phyloP scores from a whole-genome alignment of 805 yeast species.

The Teunomyces pallodes region DNA sequence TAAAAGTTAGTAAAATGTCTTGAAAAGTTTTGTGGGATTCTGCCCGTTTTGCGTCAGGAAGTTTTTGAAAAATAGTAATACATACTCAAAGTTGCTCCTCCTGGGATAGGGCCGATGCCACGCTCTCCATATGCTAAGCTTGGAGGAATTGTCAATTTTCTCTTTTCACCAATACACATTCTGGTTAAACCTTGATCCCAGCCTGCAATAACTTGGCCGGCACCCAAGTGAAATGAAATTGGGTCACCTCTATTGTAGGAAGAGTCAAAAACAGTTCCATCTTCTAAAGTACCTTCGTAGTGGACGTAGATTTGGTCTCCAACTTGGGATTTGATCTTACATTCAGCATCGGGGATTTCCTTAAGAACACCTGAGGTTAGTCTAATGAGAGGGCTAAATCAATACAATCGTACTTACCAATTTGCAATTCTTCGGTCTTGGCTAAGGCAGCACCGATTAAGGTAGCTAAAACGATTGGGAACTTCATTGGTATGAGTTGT shows the following conservation, averaged over 20 bases:
- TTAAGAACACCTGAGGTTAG: constrained; percentile 17
- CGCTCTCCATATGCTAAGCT: constrained; percentile 71
- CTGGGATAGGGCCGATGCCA: constrained; percentile 78
- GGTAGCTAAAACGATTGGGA: constrained; percentile 1
- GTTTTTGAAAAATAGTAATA: constrained; percentile 5
- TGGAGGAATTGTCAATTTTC: constrained; percentile 78
- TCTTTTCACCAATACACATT: constrained; percentile 87
- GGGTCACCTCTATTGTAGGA: constrained; percentile 66
- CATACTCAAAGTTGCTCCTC: constrained; percentile 61
- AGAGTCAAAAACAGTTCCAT: constrained; percentile 74
- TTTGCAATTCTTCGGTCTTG: constrained; percentile 17
- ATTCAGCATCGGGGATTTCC: constrained; percentile 48
- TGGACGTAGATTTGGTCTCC: constrained; percentile 78
- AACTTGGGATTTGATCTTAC: constrained; percentile 52
- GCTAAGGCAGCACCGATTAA: constrained; percentile 1
- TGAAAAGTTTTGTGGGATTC: neutral
- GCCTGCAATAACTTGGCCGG: constrained; percentile 78
- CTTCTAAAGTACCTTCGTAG: constrained; percentile 68
- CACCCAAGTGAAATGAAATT: constrained; percentile 68
- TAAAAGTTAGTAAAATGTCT: constrained; percentile 20
- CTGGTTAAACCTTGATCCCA: constrained; percentile 81
- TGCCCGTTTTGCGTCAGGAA: neutral
- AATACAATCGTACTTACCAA: constrained; percentile 20
- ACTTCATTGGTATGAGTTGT: neutral
- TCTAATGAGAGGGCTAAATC: neutral